Conservation (phyloP, 352 stramenopile species). For the Thalassiosira pacifica region DNA sequence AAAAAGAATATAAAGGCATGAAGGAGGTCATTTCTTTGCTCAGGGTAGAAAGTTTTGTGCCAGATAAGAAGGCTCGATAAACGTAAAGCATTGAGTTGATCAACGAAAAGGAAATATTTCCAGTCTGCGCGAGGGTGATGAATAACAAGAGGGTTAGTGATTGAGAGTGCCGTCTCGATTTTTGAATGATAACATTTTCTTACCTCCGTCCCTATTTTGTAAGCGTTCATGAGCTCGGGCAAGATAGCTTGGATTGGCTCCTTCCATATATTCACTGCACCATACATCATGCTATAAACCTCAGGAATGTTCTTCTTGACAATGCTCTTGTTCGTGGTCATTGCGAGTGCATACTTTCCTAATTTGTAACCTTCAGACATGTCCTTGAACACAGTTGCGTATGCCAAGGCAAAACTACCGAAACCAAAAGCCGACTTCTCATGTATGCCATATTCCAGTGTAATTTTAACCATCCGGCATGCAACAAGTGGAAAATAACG, state of each 20-base stretch:
- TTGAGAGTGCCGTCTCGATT: too few relatives aligned
- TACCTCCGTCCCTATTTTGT: neutral
- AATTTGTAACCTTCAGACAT: conserved; percentile 24
- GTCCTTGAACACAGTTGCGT: conserved; percentile 6
- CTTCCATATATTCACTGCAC: conserved; percentile 39
- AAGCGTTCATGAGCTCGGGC: neutral
- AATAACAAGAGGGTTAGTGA: too few relatives aligned
- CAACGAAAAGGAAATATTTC: conserved; percentile 11
- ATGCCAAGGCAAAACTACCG: neutral
- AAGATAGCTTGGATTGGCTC: conserved; percentile 30
- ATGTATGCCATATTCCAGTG: conserved; percentile 21
- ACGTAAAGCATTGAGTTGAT: conserved; percentile 13
- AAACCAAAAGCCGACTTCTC: neutral
- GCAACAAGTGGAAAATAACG: conserved; percentile 2
- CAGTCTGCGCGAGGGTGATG: too few relatives aligned
- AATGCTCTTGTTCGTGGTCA: conserved; percentile 11
- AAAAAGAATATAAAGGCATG: conserved; percentile 12
- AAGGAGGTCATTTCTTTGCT: conserved; percentile 29
- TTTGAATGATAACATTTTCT: too few relatives aligned
- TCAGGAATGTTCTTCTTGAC: neutral
- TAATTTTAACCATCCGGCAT: conserved; percentile 26
- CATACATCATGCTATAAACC: neutral
- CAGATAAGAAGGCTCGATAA: conserved; percentile 37
- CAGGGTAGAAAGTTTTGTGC: conserved; percentile 24
- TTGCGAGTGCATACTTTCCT: conserved; percentile 8